phyloP scores from a whole-genome alignment of 495 filamentous ascomycete species.

The Halenospora varia region DNA sequence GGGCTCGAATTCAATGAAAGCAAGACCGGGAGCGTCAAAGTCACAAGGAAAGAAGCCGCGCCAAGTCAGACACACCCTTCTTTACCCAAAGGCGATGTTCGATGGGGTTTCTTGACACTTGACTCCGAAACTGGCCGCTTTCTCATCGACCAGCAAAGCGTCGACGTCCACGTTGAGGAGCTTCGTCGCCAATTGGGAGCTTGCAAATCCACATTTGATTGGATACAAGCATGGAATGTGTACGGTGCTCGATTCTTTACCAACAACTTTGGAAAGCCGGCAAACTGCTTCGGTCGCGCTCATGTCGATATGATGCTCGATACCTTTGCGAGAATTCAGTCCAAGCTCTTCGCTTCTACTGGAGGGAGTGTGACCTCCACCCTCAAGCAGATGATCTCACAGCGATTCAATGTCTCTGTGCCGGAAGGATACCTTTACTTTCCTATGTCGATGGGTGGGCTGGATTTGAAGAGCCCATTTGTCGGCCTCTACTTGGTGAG shows the following conservation, averaged over 20 bases:
- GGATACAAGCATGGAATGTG: slow-evolving; percentile 63
- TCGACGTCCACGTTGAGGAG: slow-evolving; percentile 59
- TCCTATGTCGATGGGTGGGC: slow-evolving; percentile 48
- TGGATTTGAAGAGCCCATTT: slow-evolving; percentile 54
- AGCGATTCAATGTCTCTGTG: slow-evolving; percentile 50
- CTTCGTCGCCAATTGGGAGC: slow-evolving; percentile 53
- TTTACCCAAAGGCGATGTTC: slow-evolving; percentile 55
- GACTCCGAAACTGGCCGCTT: slow-evolving; percentile 50
- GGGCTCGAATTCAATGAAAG: slow-evolving; percentile 57
- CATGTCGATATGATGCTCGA: slow-evolving; percentile 61
- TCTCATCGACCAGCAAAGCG: slow-evolving; percentile 56
- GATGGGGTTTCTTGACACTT: slow-evolving; percentile 60
- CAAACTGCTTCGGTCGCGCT: slow-evolving; percentile 56
- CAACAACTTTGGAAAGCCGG: slow-evolving; percentile 62
- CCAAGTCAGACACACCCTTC: slow-evolving; percentile 22
- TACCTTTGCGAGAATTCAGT: slow-evolving; percentile 54
- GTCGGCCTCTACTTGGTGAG: slow-evolving; percentile 39
- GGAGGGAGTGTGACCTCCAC: slow-evolving; percentile 45
- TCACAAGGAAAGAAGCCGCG: slow-evolving; percentile 21
- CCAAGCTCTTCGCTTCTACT: slow-evolving; percentile 34
- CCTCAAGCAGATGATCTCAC: slow-evolving; percentile 48
- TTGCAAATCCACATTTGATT: slow-evolving; percentile 53
- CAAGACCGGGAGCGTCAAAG: slow-evolving; percentile 57
- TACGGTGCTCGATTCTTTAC: slow-evolving; percentile 63
- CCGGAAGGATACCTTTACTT: slow-evolving; percentile 63